These are phyloP conservation scores for Colletotrichum sp. DNA, from an alignment of 2,329 filamentous ascomycete species.

Conservation along the genomic window DNA sequence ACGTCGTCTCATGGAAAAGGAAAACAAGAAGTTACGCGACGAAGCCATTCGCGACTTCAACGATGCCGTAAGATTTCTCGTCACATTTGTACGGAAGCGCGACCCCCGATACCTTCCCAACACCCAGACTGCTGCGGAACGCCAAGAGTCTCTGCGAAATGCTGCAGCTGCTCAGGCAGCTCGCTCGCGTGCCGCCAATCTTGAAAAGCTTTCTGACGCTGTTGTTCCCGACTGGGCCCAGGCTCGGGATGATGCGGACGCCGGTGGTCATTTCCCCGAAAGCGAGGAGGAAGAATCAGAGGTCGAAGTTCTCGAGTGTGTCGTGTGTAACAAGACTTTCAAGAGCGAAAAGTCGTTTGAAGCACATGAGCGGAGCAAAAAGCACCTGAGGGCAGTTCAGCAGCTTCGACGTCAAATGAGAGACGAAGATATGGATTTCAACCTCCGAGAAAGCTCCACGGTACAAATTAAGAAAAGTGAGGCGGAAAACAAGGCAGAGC, in stretches of 20 bases:
- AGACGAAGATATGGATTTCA: conserved; percentile 71
- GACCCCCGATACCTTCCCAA: conserved; percentile 86
- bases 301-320: conserved; percentile 72
- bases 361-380: conserved; percentile 95
- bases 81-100: conserved; percentile 87
- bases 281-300: conserved; percentile 59
- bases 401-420: conserved; percentile 83
- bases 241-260: conserved; percentile 53
- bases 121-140: conserved; percentile 77
- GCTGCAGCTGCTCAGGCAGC: conserved; percentile 85
- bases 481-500: neutral
- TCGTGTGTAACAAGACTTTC: conserved; percentile 80
- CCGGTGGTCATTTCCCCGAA: conserved; percentile 61
- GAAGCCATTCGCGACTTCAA: conserved; percentile 89
- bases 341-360: conserved; percentile 92
- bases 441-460: conserved; percentile 23
- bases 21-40: conserved; percentile 85
- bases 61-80: conserved; percentile 84
- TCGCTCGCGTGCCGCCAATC: conserved; percentile 79
- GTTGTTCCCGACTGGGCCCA: conserved; percentile 79
- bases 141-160: conserved; percentile 78
- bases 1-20: conserved; percentile 90
- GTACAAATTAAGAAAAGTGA: neutral
- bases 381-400: conserved; percentile 87
- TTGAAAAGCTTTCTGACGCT: conserved; percentile 71